Conservation (phyloP, 176 grass and related monocot genomes). For the Oryza australiensis region DNA sequence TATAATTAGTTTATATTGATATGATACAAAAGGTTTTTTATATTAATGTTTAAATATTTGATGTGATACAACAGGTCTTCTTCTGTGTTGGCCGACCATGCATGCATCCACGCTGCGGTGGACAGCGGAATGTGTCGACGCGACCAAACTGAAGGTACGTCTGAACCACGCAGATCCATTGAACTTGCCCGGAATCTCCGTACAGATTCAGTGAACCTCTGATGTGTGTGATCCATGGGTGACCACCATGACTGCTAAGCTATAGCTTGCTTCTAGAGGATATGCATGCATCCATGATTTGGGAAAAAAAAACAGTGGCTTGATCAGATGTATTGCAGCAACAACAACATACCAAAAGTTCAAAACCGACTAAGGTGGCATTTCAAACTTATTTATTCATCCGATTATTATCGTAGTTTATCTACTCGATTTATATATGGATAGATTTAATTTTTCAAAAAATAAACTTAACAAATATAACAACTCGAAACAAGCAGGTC, state of each 20-base stretch:
- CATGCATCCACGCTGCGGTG: background rate
- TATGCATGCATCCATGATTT: background rate
- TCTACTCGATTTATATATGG: no score
- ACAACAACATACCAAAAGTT: background rate
- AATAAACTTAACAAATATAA: no score
- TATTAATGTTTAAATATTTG: no score
- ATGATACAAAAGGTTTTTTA: no score
- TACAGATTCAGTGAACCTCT: constrained; percentile 19
- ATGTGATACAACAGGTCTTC: no score
- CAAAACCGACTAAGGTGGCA: no score
- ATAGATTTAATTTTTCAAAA: no score
- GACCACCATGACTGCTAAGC: constrained; percentile 3
- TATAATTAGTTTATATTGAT: no score
- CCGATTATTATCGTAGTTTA: no score
- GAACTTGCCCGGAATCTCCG: constrained; percentile 13
- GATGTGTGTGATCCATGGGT: background rate
- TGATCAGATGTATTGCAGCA: background rate
- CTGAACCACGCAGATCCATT: background rate
- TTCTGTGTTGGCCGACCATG: background rate
- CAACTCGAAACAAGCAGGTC: no score
- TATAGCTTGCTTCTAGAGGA: constrained; percentile 25
- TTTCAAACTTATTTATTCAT: no score
- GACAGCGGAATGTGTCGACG: background rate
- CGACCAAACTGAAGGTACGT: background rate
- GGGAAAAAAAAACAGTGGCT: background rate